Evolutionary conservation across 768 basidiomycete genomes (phyloP).

Genomic region (Russula vinacea): DNA sequence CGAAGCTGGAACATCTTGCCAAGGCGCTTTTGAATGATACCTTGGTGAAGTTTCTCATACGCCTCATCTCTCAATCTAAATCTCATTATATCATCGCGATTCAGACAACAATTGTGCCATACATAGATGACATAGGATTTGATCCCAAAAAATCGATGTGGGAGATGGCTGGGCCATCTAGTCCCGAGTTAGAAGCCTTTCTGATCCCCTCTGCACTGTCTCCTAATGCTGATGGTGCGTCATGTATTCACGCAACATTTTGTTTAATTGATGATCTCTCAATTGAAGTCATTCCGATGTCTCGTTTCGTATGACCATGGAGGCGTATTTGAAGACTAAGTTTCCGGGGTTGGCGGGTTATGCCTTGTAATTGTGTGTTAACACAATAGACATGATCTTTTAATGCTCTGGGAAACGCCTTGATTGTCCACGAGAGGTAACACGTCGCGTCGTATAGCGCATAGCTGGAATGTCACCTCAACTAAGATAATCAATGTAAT

Average conservation of each 20-base stretch:
- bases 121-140: neutral
- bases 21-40: neutral
- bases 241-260: neutral
- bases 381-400: neutral
- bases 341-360: neutral
- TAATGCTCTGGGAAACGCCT: neutral
- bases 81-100: neutral
- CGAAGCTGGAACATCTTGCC: rapidly evolving
- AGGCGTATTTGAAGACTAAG: neutral
- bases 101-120: neutral
- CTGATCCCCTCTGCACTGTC: neutral
- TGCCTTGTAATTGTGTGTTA: neutral
- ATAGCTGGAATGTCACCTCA: too few species aligned
- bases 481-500: too few species aligned
- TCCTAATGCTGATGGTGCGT: neutral
- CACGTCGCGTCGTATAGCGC: too few species aligned
- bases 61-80: neutral
- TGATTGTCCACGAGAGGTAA: too few species aligned
- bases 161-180: too few species aligned
- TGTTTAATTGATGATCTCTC: neutral
- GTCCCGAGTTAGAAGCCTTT: neutral
- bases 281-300: neutral
- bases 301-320: neutral
- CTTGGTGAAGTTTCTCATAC: neutral
- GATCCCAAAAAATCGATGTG: too few species aligned